Base-by-base conservation (phyloP, 441 rosid genomes). In the Adansonia madagascariensis region DNA sequence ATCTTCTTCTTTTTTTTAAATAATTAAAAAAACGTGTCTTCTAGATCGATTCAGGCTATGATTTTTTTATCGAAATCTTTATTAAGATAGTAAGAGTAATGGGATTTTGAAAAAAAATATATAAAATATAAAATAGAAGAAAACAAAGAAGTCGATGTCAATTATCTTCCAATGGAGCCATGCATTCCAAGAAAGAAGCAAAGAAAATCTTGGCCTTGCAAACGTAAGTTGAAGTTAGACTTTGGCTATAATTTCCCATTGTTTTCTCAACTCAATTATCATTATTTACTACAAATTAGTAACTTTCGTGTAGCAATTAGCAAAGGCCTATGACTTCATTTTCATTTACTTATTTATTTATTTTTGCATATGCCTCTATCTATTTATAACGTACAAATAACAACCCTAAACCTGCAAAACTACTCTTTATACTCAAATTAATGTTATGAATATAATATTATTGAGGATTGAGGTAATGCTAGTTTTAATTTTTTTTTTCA, bases 301-400 rank as follows among this genome's bases (percentile, higher is more conserved):
- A n/a, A 52, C 46, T 70, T 70, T 70, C 74, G 61, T 50, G 61
- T n/a, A 70, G 22, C 44, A 50, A 50, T 70, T n/a, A 50, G 8
- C 60, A 15, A 70, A 24, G 3, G 35, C 12, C 11, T 70, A 8
- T 14, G 12, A 69, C 35, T 49, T 18, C 17, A n/a, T 10, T 39
- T 14, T 63, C 6, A 14, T 5, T 4, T 8, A 0, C 2, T 27
- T 27, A 27, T 27, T 27, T 27, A 27, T 43, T 43, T 18, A 27
- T 57, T 57, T 57, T 57, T 24, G 12, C 52, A 4, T 43, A 39
- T 2, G 3, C 8, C 35, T 60, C 6, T 57, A 57, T 57, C 8
- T 20, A 57, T 57, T 10, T 57, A 20, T 3, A 57, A 52, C n/a
- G 8, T 52, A 52, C 17, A 50, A 52, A 14, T 2, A 53, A 53